Evolutionary conservation across 257 asterid species (phyloP), one percentile per base, ranked within the genome.

Genomic region (Coffea eugenioides): DNA sequence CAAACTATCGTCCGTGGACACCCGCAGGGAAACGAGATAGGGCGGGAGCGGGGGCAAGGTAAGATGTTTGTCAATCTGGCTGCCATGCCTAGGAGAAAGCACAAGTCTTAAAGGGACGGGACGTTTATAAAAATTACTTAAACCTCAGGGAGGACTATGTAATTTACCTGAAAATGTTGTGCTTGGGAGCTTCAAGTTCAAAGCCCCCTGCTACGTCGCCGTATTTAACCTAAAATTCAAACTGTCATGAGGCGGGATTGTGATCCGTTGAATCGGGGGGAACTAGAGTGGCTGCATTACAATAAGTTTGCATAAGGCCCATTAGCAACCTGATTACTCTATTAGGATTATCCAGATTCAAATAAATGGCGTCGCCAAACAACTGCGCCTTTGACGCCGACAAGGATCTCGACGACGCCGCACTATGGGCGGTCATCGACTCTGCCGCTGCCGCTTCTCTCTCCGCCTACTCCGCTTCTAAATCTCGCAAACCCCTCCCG

Each of bases 391-490:
- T 89, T 80, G 97, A 92, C 25, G 51, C 57, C 79, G 99, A 95
- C 66, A 86, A 85, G 78, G 98, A 93, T 73, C 89, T 95, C 59
- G 98, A 95, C 89, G 97, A 93, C 90, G 97, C 96, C 80, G 99
- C 93, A 23, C 75, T 95, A 74, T 95, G 99, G 99, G 98, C 99
- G 4, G 94, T 90, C 46, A 95, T 95, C 80, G 99, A 95, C 82
- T 95, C 98, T 71, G 98, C 97, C 75, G 97, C 96, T 71, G 97
- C 97, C 13, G 93, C 98, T 27, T 83, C 97, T 67, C 59, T 89
- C 72, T 69, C 91, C 43, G 27, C 87, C 75, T 39, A 89, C 85
- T 6, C 87, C 68, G 11, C 91, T 73, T 21, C 87, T 54, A 84
- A 82, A 77, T 65, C 89, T 49, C 93, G 92, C 51, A 54, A 79